Evolutionary conservation across 306 rosid species (phyloP).

Genomic region (Inga leiocalycina): DNA sequence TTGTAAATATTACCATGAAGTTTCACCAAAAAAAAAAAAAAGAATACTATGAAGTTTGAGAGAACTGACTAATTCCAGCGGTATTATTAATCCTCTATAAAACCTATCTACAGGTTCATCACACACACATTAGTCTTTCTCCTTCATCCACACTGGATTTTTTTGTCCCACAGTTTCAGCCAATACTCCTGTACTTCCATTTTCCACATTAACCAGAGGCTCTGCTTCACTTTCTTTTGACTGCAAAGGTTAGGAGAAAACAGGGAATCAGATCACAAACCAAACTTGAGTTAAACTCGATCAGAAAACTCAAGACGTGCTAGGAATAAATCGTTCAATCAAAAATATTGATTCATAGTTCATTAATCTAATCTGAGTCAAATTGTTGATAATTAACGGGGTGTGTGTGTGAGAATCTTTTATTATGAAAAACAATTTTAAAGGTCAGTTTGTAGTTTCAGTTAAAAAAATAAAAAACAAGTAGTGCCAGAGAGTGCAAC

Average conservation of each 20-base stretch:
- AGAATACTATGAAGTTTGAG: slow-evolving; percentile 12
- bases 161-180: slow-evolving; percentile 44
- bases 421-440: not conserved
- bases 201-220: slow-evolving; percentile 65
- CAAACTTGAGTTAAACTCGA: not conserved
- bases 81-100: slow-evolving; percentile 42
- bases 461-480: not conserved
- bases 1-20: slow-evolving; percentile 14
- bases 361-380: not conserved
- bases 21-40: not conserved
- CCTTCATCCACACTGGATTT: slow-evolving; percentile 63
- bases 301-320: not conserved
- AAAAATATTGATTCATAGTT: not conserved
- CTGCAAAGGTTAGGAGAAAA: slow-evolving; percentile 47
- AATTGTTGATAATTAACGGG: not conserved
- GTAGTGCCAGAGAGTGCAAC: not conserved
- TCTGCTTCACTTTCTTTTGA: slow-evolving; percentile 67
- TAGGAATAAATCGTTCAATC: not conserved
- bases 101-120: slow-evolving; percentile 34
- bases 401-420: not conserved
- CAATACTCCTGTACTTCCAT: slow-evolving; percentile 46
- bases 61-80: slow-evolving; percentile 46
- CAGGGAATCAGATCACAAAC: slow-evolving; percentile 7
- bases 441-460: not conserved
- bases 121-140: slow-evolving; percentile 58